Base-by-base conservation (phyloP, 1,284 basidiomycete species). In the Rhodotorula glutinis region DNA sequence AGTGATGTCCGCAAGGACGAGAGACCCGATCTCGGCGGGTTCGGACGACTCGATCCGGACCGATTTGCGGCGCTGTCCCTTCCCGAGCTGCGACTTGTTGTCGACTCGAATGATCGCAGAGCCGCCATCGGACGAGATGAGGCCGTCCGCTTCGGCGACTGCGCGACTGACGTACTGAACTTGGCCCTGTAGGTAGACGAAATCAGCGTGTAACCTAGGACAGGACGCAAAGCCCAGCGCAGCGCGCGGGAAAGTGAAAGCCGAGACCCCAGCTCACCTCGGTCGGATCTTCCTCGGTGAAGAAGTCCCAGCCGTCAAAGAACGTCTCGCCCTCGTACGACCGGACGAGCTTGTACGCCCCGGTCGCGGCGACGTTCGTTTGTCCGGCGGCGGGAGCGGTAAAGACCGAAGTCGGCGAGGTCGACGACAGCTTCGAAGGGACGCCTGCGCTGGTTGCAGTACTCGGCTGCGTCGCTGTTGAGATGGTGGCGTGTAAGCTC, bases 71-170 rank as follows among this genome's bases (percentile, higher is more conserved):
- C 40, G 52, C 27, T 49, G 58, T 16, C 65, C 65, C 11, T 53
- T 4, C 19, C 44, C 52, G 13, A 62, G 52, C 17, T 27, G 54
- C 4, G 60, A 57, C n/a, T 60, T 63, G 46, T 66, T 65, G 63
- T 65, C 63, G 46, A 65, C 58, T 27, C 33, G 40, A 58, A 65
- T 57, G 9, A 60, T 57, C 11, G 53, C 53, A 11, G 54, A 38
- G 7, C 11, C 19, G 2, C 29, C 25, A 21, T 29, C 25, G 0
- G 63, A 47, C 23, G 63, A 65, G 16, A 65, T 57, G 21, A 65
- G 59, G 9, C 56, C 56, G 2, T 53, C 58, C 19, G 53, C 13
- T 29, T 60, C 30, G 21, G 58, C 58, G 3, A 55, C 63, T 16
- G 60, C 63, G n/a, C 33, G 41, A 11, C 33, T 41, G 17, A 62